Base-by-base conservation (phyloP, 164 flowering plant genomes). In the Amborella trichopoda region DNA sequence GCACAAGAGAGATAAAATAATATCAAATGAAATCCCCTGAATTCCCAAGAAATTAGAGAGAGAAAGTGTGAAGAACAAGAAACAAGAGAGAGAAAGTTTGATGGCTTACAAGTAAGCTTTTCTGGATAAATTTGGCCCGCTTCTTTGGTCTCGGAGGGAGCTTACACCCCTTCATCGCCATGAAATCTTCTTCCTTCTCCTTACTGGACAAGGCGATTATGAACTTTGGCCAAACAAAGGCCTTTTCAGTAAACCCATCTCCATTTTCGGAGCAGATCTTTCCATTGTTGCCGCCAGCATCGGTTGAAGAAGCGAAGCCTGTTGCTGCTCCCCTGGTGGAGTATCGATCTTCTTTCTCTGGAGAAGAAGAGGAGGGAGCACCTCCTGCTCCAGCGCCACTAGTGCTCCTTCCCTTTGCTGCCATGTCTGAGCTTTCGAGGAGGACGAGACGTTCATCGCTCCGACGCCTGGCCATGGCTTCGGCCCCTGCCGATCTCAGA, bases 101-200 rank as follows among this genome's bases (percentile, higher is more conserved):
- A 32, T 16, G 25, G 22, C 38, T 55, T 33, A 55, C 60, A 23
- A 27, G 52, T 40, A 48, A 27, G 47, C 26, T 40, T 48, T 33
- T 55, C 28, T 55, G 60, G 25, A 55, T 32, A 20, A 40, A 32
- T 28, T 55, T 55, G 1, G 60, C 40, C 28, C 60, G 48, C 53
- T 55, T 55, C 32, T 48, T 55, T 2, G 60, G 60, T 18, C 60
- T 48, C 40, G 48, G 60, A 23, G 60, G 60, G n/a, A 55, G 47
- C 17, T 48, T 48, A 18, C 52, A 47, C n/a, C 60, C 60, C 48
- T 55, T 55, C 60, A 55, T 55, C 23, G 53, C 53, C 60, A 48
- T 40, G 60, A 55, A 55, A 48, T 55, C 60, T 24, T 55, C 60
- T 39, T 55, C 60, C 26, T 55, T 55, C 53, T 55, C 60, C 40